phyloP scores from a whole-genome alignment of 2,329 filamentous ascomycete species.

The Triangularia verruculosa region DNA sequence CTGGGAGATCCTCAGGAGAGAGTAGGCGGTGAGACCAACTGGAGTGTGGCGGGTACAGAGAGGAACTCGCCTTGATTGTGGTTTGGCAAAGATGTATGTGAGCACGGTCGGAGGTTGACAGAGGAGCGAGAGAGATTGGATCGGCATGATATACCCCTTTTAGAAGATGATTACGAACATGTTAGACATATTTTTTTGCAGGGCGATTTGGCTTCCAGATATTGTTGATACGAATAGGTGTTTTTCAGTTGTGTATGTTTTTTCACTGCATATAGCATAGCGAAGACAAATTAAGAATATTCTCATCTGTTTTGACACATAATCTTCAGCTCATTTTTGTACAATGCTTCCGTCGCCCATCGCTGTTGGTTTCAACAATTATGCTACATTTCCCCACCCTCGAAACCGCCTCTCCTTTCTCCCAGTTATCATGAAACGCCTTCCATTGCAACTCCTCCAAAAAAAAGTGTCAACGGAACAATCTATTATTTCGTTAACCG shows the following conservation, averaged over 20 bases:
- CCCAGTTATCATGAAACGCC: neutral
- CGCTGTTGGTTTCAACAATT: neutral
- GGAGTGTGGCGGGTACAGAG: slow-evolving; percentile 14
- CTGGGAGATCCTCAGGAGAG: slow-evolving; percentile 21
- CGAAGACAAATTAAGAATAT: neutral
- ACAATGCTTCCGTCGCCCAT: neutral
- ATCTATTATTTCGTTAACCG: neutral
- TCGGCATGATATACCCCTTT: neutral
- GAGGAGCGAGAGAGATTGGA: neutral
- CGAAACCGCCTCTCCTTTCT: neutral
- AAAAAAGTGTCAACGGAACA: neutral
- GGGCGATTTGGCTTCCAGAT: neutral
- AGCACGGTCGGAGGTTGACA: neutral
- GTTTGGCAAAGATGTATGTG: neutral
- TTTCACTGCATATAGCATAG: neutral
- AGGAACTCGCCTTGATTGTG: neutral
- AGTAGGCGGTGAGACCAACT: slow-evolving; percentile 17
- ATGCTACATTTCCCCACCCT: neutral
- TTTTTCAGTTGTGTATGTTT: neutral
- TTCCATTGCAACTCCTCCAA: neutral
- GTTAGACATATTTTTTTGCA: neutral
- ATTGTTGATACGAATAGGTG: neutral
- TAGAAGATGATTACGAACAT: neutral
- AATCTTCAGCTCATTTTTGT: neutral
- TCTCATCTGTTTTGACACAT: neutral